phyloP scores from a whole-genome alignment of 2,329 filamentous ascomycete genomes.

The Aspergillus sp. region DNA sequence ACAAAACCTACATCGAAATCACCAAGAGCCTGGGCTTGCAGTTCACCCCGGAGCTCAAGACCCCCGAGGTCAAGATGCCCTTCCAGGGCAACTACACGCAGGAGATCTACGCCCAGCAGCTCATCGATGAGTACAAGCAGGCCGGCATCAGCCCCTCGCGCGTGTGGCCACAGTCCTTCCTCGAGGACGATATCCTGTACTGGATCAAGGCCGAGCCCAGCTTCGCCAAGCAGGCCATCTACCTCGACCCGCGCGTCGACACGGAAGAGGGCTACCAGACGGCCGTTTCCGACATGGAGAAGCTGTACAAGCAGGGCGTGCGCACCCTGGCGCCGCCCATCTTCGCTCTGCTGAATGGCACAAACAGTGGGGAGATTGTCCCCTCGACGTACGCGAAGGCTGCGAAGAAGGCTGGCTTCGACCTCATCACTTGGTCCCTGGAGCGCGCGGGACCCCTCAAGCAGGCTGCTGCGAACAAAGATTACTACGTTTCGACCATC shows the following conservation, averaged over 20 bases:
- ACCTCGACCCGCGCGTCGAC: slow-evolving; percentile 20
- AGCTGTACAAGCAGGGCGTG: slow-evolving; percentile 15
- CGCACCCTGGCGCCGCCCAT: slow-evolving; percentile 19
- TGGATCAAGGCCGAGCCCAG: slow-evolving; percentile 18
- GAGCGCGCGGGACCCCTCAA: slow-evolving; percentile 19
- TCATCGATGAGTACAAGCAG: slow-evolving; percentile 22
- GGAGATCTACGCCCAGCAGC: slow-evolving; percentile 20
- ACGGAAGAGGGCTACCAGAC: slow-evolving; percentile 13
- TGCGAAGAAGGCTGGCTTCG: slow-evolving; percentile 16
- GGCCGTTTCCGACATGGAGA: slow-evolving; percentile 13
- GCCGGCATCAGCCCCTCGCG: slow-evolving; percentile 15
- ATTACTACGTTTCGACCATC: slow-evolving; percentile 18
- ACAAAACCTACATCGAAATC: slow-evolving; percentile 19
- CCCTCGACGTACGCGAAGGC: slow-evolving; percentile 18
- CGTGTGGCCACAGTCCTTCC: slow-evolving; percentile 23
- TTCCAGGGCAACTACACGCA: slow-evolving; percentile 21
- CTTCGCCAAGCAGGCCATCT: slow-evolving; percentile 20
- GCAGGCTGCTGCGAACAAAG: slow-evolving; percentile 11
- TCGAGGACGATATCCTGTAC: slow-evolving; percentile 20
- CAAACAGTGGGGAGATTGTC: slow-evolving; percentile 17
- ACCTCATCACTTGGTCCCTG: slow-evolving; percentile 21
- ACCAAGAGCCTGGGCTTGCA: slow-evolving; percentile 18
- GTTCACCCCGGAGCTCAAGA: slow-evolving; percentile 21
- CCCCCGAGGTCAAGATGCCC: slow-evolving; percentile 16
- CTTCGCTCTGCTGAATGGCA: slow-evolving; percentile 18